Conservation (phyloP, 495 filamentous ascomycete genomes). For the Cercophora scortea region DNA sequence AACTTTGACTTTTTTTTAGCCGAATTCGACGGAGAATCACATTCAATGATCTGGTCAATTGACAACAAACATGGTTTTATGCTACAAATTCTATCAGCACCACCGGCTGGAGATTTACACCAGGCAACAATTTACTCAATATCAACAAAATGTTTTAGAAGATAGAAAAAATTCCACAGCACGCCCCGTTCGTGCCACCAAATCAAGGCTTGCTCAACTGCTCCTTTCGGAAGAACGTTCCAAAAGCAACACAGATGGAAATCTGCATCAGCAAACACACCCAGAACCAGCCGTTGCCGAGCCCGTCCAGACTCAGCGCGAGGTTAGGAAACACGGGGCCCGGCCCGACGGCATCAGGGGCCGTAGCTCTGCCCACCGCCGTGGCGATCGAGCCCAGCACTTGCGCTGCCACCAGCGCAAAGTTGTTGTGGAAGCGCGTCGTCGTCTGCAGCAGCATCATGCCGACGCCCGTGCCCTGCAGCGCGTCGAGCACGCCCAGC, state of each 20-base stretch:
- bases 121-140: no score
- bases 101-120: no score
- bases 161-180: no score
- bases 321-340: constrained; percentile 55
- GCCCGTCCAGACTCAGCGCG: constrained; percentile 11
- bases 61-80: no score
- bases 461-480: constrained; percentile 52
- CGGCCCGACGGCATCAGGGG: constrained; percentile 48
- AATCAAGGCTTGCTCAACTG: constrained; percentile 58
- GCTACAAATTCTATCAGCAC: no score
- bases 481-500: constrained; percentile 51
- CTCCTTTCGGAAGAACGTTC: constrained; percentile 60
- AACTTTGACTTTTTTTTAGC: no score
- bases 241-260: constrained; percentile 50
- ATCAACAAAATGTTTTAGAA: no score
- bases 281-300: constrained; percentile 59
- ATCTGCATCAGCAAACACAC: constrained; percentile 51
- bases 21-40: no score
- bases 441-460: constrained; percentile 56
- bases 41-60: no score
- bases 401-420: constrained; percentile 48
- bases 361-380: constrained; percentile 33
- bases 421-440: constrained; percentile 50
- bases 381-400: constrained; percentile 38
- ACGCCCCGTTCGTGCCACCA: no score